phyloP scores from a whole-genome alignment of 2,329 filamentous ascomycete species.

The Raffaelea ambrosiae region DNA sequence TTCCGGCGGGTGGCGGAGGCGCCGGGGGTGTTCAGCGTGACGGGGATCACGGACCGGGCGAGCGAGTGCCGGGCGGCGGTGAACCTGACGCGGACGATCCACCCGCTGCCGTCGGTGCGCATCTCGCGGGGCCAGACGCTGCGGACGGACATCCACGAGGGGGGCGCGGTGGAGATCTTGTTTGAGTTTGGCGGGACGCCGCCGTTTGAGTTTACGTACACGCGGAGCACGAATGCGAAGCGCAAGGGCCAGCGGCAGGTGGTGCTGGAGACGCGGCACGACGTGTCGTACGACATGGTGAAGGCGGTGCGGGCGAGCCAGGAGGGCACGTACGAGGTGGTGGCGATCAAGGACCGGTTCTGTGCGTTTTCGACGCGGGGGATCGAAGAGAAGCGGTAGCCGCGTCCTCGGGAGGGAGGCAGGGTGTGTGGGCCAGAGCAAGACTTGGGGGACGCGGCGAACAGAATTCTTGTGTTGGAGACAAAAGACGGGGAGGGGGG shows the following conservation, averaged over 20 bases:
- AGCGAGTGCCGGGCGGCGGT: conserved; percentile 79
- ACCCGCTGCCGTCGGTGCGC: conserved; percentile 83
- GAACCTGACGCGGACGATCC: conserved; percentile 73
- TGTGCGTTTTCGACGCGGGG: conserved; percentile 78
- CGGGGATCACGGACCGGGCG: conserved; percentile 76
- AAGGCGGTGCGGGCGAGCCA: conserved; percentile 80
- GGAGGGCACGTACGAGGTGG: conserved; percentile 95
- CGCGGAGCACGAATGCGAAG: conserved; percentile 69
- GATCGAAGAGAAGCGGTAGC: conserved; percentile 34
- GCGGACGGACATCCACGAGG: conserved; percentile 91
- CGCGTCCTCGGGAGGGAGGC: conserved; percentile 27
- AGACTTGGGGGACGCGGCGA: not conserved
- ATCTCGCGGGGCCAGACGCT: conserved; percentile 77
- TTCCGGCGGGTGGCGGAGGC: conserved; percentile 92
- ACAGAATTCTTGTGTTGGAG: too few relatives aligned
- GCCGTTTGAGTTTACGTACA: conserved; percentile 97
- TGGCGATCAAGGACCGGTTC: conserved; percentile 87
- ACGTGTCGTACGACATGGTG: conserved; percentile 70
- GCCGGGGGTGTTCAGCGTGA: conserved; percentile 82
- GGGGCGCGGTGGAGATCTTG: conserved; percentile 82
- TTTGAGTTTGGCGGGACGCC: conserved; percentile 95
- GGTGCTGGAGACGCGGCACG: conserved; percentile 84
- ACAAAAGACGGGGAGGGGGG: too few relatives aligned
- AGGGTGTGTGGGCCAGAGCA: not conserved
- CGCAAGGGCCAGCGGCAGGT: conserved; percentile 64